These are phyloP conservation scores for Dendrobium nobile DNA, from an alignment of 106 monocot genomes.

Conservation along the genomic window DNA sequence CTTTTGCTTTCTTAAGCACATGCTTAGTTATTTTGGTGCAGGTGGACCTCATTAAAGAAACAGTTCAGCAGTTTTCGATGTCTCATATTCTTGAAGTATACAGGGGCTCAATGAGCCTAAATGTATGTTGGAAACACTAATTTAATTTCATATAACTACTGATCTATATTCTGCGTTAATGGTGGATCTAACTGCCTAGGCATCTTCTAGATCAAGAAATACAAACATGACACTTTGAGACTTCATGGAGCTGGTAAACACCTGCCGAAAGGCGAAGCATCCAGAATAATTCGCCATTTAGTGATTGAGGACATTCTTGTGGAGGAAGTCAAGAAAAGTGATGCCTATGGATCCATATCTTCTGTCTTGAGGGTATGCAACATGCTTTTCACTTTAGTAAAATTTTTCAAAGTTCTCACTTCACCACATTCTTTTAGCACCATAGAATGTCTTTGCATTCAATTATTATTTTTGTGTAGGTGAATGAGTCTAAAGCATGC, in stretches of 20 bases:
- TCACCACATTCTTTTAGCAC: not conserved
- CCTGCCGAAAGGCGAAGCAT: slow-evolving; percentile 73
- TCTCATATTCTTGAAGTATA: slow-evolving; percentile 88
- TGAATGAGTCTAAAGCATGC: slow-evolving; percentile 57
- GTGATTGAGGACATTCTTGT: slow-evolving; percentile 78
- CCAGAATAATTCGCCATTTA: slow-evolving; percentile 77
- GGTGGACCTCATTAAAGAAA: slow-evolving; percentile 71
- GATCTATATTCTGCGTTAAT: not conserved
- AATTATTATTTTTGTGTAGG: slow-evolving; percentile 31
- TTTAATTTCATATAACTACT: not conserved
- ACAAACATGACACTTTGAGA: slow-evolving; percentile 52
- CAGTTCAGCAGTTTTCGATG: slow-evolving; percentile 59
- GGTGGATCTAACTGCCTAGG: not conserved
- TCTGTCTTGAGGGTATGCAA: slow-evolving; percentile 70
- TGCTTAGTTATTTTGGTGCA: slow-evolving; percentile 13
- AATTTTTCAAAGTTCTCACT: not conserved
- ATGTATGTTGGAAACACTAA: slow-evolving; percentile 34
- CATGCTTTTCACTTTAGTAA: not conserved
- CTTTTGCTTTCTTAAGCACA: not conserved
- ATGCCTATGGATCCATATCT: slow-evolving; percentile 87
- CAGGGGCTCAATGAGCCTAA: slow-evolving; percentile 78
- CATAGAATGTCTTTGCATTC: not conserved
- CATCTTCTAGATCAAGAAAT: slow-evolving; percentile 60
- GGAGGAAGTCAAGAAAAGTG: slow-evolving; percentile 92
- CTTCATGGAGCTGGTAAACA: slow-evolving; percentile 94